A percentile compares a stretch with the other conserved stretches of the same genome.
Conservation (phyloP, 306 rosid species). For the Vigna unguiculata region DNA sequence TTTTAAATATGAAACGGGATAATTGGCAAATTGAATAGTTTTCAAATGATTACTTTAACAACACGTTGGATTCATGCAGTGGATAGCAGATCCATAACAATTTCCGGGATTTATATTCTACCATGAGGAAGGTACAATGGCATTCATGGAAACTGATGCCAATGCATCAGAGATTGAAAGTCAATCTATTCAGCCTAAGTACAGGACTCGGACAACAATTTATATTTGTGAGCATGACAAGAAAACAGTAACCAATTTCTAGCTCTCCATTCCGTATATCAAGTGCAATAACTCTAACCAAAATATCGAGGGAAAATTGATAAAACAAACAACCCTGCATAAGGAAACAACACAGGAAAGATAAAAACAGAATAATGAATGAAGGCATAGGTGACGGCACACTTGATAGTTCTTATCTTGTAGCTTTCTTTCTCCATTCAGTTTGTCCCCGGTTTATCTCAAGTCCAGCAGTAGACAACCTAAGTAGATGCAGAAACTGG, state of each 20-base stretch:
- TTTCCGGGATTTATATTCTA: background rate
- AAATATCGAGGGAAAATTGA: background rate
- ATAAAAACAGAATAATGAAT: constrained; percentile 16
- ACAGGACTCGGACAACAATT: constrained; percentile 28
- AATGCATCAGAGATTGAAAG: background rate
- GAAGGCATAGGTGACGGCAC: background rate
- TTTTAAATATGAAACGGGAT: background rate
- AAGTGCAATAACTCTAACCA: constrained; percentile 6
- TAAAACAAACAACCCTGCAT: background rate
- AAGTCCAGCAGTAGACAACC: constrained; percentile 67
- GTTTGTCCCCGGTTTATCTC: constrained; percentile 93
- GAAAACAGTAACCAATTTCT: constrained; percentile 23
- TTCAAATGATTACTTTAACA: background rate
- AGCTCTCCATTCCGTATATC: constrained; percentile 27
- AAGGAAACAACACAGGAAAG: constrained; percentile 27
- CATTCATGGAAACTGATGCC: constrained; percentile 18
- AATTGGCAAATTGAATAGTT: background rate
- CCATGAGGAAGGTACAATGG: background rate
- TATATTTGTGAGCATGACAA: constrained; percentile 16
- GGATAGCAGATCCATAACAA: background rate
- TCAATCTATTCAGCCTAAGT: constrained; percentile 17
- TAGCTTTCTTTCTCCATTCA: constrained; percentile 86
- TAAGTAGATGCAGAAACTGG: constrained; percentile 80
- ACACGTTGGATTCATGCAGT: background rate
- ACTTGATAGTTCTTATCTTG: constrained; percentile 56